Evolutionary conservation across 495 filamentous ascomycete species (phyloP), one percentile per base, ranked within the genome.

Genomic region (Aspergillus incahuasiensis): DNA sequence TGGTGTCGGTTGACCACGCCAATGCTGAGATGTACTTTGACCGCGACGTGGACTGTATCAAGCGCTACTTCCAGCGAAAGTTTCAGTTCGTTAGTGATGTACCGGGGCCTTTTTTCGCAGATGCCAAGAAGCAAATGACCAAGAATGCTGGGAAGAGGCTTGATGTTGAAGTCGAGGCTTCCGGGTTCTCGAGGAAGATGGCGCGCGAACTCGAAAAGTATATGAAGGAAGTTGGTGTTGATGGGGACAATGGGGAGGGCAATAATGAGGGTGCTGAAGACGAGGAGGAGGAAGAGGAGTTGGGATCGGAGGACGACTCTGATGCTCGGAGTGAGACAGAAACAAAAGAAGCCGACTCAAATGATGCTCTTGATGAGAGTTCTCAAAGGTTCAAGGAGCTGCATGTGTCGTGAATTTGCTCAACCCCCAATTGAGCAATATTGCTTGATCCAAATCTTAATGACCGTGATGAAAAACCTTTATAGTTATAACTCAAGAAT

Each of bases 11-110:
- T 61, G 89, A 95, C 62, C 95, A 99, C 65, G 70, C 70, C 12
- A 95, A 99, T 66, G 95, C 94, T 50, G 84, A 91, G 60, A 92
- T 89, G 79, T 96, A 97, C 69, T 97, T 97, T 61, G 88, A 97
- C 62, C 86, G 94, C 38, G 94, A 99, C 60, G 91, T 97, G 34
- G 79, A 86, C 61, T 97, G 95, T 70, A 84, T 99, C 67, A 97
- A 95, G 77, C 80, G 84, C 18, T 97, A 94, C 68, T 97, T 99
- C 69, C 76, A 88, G 67, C 78, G 90, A 12, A 83, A 91, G 50
- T 99, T 95, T 74, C 84, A 89, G 60, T 99, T 96, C 66, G 83
- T 80, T 5, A 86, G 83, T 69, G 88, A 91, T 32, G 81, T 86
- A 55, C 84, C 85, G 0, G 95, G 95, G 0, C 95, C 95, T 1